A percentile compares a stretch with the other conserved stretches of the same genome.
phyloP scores from a whole-genome alignment of 306 rosid species.

The Prunus mongolica region DNA sequence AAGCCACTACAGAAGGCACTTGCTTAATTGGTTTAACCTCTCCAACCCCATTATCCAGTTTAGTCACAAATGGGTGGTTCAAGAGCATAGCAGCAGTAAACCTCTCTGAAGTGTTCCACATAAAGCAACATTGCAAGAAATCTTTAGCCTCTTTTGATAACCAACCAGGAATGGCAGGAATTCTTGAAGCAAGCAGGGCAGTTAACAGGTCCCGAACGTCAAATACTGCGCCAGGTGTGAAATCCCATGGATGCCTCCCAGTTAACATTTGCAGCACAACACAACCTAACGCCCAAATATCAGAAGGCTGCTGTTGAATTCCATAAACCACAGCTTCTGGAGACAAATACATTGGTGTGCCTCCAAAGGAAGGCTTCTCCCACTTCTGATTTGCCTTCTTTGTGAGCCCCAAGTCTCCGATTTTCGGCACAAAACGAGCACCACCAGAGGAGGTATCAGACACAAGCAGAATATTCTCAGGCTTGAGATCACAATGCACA shows the following conservation, averaged over 20 bases:
- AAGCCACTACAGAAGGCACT: background rate
- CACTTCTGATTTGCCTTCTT: background rate
- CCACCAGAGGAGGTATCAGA: too few species aligned
- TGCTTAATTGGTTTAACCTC: background rate
- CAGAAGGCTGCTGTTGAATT: background rate
- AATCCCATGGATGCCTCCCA: background rate
- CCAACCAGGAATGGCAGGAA: background rate
- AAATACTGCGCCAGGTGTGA: too few species aligned
- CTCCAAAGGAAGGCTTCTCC: background rate
- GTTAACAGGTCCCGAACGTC: too few species aligned
- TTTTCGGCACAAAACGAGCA: background rate
- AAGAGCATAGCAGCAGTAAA: background rate
- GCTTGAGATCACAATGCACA: slow-evolving; percentile 24
- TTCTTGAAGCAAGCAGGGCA: background rate
- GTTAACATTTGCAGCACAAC: slow-evolving; percentile 5
- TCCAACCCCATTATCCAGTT: background rate
- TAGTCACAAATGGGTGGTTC: slow-evolving; percentile 1
- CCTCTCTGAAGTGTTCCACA: background rate
- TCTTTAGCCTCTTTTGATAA: background rate
- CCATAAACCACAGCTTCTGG: background rate
- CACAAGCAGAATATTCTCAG: background rate
- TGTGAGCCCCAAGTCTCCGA: background rate
- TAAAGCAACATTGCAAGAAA: background rate
- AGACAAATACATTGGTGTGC: background rate
- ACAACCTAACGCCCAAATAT: slow-evolving; percentile 7